Evolutionary conservation across 2,329 filamentous ascomycete genomes (phyloP), one percentile per base, ranked within the genome.

Genomic region (Zasmidium cellare): DNA sequence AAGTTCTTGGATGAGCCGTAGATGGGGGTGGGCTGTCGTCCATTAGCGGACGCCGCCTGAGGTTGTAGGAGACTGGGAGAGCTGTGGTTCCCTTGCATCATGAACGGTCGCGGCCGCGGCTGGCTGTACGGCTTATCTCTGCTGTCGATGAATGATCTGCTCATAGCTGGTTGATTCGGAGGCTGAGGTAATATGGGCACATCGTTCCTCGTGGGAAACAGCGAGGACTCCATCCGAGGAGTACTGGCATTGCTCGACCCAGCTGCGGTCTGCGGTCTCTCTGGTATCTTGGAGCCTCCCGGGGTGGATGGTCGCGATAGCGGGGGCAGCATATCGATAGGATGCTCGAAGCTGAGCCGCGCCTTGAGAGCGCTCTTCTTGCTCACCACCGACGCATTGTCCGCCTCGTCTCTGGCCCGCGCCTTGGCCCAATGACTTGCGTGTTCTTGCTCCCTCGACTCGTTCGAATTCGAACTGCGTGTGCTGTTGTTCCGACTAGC

Each of bases 61-160:
- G 55, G 54, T 12, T 48, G 41, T 19, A 52, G 52, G 31, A 67
- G 49, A 51, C 64, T 59, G 16, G 66, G 66, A 16, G 62, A 65
- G 62, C 65, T 67, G 53, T 64, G 60, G 35, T 63, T 65, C 25
- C 52, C 51, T 55, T 55, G 61, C 25, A 55, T 28, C 31, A 55
- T 59, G 31, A 59, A 57, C 9, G 63, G 59, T 55, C 55, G 52
- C 28, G 31, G 56, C 14, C 53, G 53, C 25, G 64, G 57, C 16
- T 53, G 59, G 24, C 60, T 64, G 56, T 71, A 71, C 9, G 70
- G 65, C 59, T 66, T 68, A 53, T 71, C 69, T 51, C 70, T 60
- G 51, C 66, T 69, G 56, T 71, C 70, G 56, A 72, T 66, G 64
- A 70, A 71, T 19, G 58, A 60, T 11, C 69, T 59, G 46, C 55